Evolutionary conservation across 106 monocot species (phyloP).

Genomic region (Phalaenopsis equestris): DNA sequence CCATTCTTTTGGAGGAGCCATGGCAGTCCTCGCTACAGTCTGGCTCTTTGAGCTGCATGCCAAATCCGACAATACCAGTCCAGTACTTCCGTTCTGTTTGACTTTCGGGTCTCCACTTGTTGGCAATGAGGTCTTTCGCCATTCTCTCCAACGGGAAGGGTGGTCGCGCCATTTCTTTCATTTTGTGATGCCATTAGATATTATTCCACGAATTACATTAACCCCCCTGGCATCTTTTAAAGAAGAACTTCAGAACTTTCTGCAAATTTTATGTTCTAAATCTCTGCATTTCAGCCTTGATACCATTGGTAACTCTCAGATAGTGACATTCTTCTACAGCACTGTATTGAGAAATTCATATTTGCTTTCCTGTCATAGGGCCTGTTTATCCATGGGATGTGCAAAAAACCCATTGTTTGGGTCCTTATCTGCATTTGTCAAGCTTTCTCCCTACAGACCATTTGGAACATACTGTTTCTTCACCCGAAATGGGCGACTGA

Average conservation of each 20-base stretch:
- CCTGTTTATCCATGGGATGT: slow-evolving; percentile 46
- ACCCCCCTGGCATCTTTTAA: slow-evolving; percentile 31
- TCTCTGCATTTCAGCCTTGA: slow-evolving; percentile 15
- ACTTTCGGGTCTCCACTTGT: slow-evolving; percentile 58
- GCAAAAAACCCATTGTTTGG: slow-evolving; percentile 34
- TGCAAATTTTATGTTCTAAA: slow-evolving; percentile 24
- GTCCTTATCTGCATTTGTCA: slow-evolving; percentile 23
- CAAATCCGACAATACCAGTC: slow-evolving; percentile 8
- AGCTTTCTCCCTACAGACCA: slow-evolving; percentile 46
- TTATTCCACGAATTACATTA: slow-evolving; percentile 32
- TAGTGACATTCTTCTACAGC: slow-evolving; percentile 15
- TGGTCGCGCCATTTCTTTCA: slow-evolving; percentile 42
- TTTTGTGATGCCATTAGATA: slow-evolving; percentile 30
- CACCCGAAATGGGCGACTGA: slow-evolving; percentile 12
- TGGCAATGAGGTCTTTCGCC: slow-evolving; percentile 29
- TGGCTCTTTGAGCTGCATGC: slow-evolving; percentile 39
- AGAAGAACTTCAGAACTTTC: slow-evolving; percentile 34
- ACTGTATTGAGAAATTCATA: slow-evolving; percentile 32
- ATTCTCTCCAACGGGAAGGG: slow-evolving; percentile 36
- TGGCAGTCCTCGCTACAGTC: slow-evolving; percentile 34
- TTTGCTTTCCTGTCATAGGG: slow-evolving; percentile 27
- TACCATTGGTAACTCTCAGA: slow-evolving; percentile 11
- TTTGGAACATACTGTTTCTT: slow-evolving; percentile 27
- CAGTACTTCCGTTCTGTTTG: slow-evolving; percentile 25
- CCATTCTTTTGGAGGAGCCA: slow-evolving; percentile 50